Conservation (phyloP, 2,329 filamentous ascomycete genomes). For the Fusarium camptoceras region DNA sequence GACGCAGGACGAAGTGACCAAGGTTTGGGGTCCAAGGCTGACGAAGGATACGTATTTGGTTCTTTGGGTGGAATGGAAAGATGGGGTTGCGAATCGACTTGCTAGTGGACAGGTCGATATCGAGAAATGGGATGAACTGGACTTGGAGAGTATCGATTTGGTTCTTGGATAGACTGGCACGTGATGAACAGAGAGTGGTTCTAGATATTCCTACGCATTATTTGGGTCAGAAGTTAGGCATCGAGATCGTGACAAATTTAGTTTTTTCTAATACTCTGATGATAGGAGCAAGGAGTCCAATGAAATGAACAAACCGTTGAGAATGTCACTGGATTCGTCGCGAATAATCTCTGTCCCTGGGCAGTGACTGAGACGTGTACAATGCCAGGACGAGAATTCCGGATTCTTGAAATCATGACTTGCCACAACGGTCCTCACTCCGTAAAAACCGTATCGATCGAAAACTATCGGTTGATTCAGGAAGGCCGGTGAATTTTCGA, state of each 20-base stretch:
- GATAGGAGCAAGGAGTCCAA: neutral
- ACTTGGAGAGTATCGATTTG: neutral
- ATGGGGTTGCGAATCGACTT: slow-evolving; percentile 2
- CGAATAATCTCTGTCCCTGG: neutral
- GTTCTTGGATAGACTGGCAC: neutral
- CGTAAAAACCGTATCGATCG: neutral
- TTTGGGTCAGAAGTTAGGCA: neutral
- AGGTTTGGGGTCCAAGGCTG: neutral
- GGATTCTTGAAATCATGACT: neutral
- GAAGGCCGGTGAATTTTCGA: neutral
- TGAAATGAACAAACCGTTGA: no score
- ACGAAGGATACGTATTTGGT: slow-evolving; percentile 1
- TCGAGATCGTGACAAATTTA: neutral
- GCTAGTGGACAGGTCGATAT: neutral
- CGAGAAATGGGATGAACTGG: neutral
- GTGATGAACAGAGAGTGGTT: neutral
- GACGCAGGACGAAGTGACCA: neutral
- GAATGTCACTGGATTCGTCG: neutral
- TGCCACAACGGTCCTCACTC: neutral
- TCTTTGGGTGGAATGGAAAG: slow-evolving; percentile 21
- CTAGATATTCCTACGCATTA: neutral
- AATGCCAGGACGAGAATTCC: neutral
- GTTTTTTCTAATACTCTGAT: neutral
- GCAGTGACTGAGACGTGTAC: neutral
- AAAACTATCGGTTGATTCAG: neutral